Evolutionary conservation across 2,329 filamentous ascomycete species (phyloP), one percentile per base, ranked within the genome.

Genomic region (Paracoccidioides brasiliensis): DNA sequence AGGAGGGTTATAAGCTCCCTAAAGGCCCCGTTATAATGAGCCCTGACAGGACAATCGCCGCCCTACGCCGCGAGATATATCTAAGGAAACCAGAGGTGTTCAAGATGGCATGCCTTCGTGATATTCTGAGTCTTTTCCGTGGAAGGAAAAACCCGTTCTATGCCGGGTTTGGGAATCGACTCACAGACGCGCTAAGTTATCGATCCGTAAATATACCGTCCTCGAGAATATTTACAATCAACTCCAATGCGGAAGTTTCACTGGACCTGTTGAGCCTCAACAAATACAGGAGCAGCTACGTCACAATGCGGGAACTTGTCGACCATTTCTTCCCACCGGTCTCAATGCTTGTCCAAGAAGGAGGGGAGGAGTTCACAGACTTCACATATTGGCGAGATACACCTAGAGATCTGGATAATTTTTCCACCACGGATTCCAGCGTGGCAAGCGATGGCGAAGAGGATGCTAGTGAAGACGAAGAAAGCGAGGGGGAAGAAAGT

Each of bases 311-410:
- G 58, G 94, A 98, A 70, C 85, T 98, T 57, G 88, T 98, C 5
- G 93, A 98, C 68, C 93, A 98, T 70, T 97, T 95, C 74, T 98
- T 98, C 70, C 93, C 93, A 5, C 89, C 94, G 1, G 85, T 95
- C 10, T 88, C 85, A 60, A 84, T 90, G 32, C 78, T 98, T 35
- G 84, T 96, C 15, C 89, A 87, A 64, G 86, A 87, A 46, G 91
- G 90, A 22, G 91, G 90, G 10, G 93, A 97, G 68, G 86, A 95
- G 56, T 98, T 88, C 66, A 98, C 93, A 0, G 93, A 98, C 68
- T 98, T 98, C 72, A 91, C 84, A 56, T 98, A 95, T 73, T 98
- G 93, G 93, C 80, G 94, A 59, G 86, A 95, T 59, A 79, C 80
- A 50, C 88, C 90, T 2, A 78, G 91, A 14, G 89, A 95, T 52